Evolutionary conservation across 257 asterid genomes (phyloP).

Genomic region (Scutellaria barbata): DNA sequence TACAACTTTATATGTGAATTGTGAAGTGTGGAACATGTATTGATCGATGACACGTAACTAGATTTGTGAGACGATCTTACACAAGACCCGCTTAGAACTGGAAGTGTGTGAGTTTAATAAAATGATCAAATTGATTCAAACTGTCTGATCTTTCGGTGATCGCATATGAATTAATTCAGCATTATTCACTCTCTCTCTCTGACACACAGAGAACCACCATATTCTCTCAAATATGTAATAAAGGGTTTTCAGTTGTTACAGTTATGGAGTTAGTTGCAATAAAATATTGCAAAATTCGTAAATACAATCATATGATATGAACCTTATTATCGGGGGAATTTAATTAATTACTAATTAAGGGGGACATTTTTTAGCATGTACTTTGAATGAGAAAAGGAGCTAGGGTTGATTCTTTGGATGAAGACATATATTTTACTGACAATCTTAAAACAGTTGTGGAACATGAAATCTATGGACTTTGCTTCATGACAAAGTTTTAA

Average conservation of each 20-base stretch:
- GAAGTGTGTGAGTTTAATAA: no score
- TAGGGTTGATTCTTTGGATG: constrained; percentile 44
- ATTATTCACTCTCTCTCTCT: no score
- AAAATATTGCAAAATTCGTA: constrained; percentile 25
- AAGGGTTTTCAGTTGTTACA: constrained; percentile 54
- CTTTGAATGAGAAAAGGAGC: constrained; percentile 19
- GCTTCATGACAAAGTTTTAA: constrained; percentile 45
- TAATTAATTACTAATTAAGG: constrained; percentile 14
- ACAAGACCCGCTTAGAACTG: no score
- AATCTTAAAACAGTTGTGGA: constrained; percentile 29
- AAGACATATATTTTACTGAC: constrained; percentile 36
- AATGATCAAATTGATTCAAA: no score
- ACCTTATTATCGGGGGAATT: constrained; percentile 46
- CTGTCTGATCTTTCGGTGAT: no score
- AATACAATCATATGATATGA: constrained; percentile 26
- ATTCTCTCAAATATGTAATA: no score
- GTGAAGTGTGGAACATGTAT: no score
- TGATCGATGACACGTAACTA: no score
- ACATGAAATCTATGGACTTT: constrained; percentile 45
- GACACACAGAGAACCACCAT: no score
- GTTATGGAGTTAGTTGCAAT: constrained; percentile 61
- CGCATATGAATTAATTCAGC: no score
- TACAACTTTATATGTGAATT: no score
- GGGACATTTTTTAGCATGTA: background rate
- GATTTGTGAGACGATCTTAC: no score